phyloP scores from a whole-genome alignment of 805 yeast species.

The Metschnikowia orientalis region DNA sequence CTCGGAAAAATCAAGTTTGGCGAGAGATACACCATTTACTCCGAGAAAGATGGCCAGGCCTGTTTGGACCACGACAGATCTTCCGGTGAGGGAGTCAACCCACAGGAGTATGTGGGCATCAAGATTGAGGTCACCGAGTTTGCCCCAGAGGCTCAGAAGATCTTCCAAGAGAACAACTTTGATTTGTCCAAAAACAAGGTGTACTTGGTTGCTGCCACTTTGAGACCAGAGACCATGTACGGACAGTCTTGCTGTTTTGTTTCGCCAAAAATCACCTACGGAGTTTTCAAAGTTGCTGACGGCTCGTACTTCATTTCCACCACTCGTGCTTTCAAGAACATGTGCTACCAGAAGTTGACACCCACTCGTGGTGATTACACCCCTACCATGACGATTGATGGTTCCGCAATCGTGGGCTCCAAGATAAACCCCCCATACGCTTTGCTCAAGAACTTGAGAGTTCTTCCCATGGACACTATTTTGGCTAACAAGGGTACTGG shows the following conservation, averaged over 20 bases:
- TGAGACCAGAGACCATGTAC: conserved; percentile 98
- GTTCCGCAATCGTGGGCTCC: conserved; percentile 78
- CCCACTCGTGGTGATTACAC: conserved; percentile 79
- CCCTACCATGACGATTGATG: conserved; percentile 57
- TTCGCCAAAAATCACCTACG: conserved; percentile 89
- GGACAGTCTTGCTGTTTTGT: conserved; percentile 98
- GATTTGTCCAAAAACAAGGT: conserved; percentile 55
- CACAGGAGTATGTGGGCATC: conserved; percentile 93
- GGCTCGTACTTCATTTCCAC: conserved; percentile 79
- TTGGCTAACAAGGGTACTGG: conserved; percentile 96
- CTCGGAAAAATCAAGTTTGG: conserved; percentile 94
- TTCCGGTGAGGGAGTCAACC: conserved; percentile 94
- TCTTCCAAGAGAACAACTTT: conserved; percentile 47
- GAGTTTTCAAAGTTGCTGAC: conserved; percentile 80
- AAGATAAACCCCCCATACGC: conserved; percentile 83
- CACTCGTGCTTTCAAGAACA: conserved; percentile 93
- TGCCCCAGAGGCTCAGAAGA: conserved; percentile 52
- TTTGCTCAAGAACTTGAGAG: conserved; percentile 61
- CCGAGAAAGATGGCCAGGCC: conserved; percentile 97
- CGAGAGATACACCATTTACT: conserved; percentile 94
- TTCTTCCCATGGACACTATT: conserved; percentile 97
- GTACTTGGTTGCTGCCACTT: conserved; percentile 89
- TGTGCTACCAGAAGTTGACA: conserved; percentile 91
- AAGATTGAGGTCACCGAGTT: conserved; percentile 72
- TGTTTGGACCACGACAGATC: conserved; percentile 99